Evolutionary conservation across 2,329 filamentous ascomycete species (phyloP), one percentile per base, ranked within the genome.

Genomic region (Seiridium cupressi): DNA sequence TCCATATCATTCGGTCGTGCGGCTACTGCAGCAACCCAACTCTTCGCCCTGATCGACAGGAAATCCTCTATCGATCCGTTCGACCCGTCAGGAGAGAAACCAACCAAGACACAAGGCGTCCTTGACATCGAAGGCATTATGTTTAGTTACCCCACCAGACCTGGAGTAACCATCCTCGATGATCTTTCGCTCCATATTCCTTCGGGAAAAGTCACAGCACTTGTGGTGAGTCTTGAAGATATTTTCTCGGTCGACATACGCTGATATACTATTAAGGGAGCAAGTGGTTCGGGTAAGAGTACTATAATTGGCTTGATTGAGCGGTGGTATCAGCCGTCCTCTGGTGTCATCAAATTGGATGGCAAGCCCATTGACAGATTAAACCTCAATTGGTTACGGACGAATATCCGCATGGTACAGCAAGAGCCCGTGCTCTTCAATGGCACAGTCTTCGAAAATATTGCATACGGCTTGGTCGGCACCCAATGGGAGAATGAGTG

Each of bases 271-370:
- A n/a, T 42, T 32, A 13, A 55, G 53, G 89, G 89, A 0, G 82
- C 87, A 1, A 89, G 86, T 8, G 89, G 89, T 0, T 86, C 82
- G 3, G 89, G 89, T 0, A 92, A 92, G 70, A 89, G 85, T 55
- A 92, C 89, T 0, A 84, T 91, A 9, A 83, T 91, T 0, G 87
- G 84, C 0, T 74, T 92, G 2, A 75, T 91, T 1, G 84, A 91
- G 68, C 77, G 88, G 35, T 91, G 88, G 86, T 91, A 91, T 68
- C 82, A 84, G 31, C 54, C 54, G 7, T 1, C 32, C 2, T 32
- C 2, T 6, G 54, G 54, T 26, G 35, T 31, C 9, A 47, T 57
- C 11, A 35, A 47, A 26, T n/a, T 57, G 10, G 54, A 47, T 34
- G 54, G 54, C 3, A 46, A 32, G 7, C 35, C 40, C 6, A 47